Evolutionary conservation across 1,139 yeast species (phyloP).

Genomic region (Debaryomyces psychrophilus): DNA sequence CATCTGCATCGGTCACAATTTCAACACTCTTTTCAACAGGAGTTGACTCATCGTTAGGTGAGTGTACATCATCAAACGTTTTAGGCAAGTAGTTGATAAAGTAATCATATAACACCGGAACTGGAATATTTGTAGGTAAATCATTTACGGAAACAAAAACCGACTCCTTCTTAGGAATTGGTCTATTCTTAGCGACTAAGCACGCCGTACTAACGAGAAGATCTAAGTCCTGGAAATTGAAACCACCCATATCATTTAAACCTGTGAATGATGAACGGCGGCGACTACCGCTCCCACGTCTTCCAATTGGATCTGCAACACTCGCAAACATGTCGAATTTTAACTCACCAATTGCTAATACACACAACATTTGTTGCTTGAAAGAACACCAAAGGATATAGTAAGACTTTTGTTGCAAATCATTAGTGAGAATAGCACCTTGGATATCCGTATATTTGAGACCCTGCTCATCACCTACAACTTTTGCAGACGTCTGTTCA

Average conservation of each 20-base stretch:
- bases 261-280: constrained; percentile 44
- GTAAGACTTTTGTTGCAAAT: constrained; percentile 40
- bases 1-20: constrained; percentile 27
- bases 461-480: constrained; percentile 10
- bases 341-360: constrained; percentile 44
- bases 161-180: constrained; percentile 17
- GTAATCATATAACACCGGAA: constrained; percentile 42
- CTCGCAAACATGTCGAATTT: constrained; percentile 29
- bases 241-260: constrained; percentile 45
- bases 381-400: constrained; percentile 39
- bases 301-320: constrained; percentile 24
- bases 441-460: constrained; percentile 27
- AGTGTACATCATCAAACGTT: constrained; percentile 19
- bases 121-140: constrained; percentile 40
- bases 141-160: constrained; percentile 34
- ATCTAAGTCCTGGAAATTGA: constrained; percentile 47
- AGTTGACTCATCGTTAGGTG: constrained; percentile 14
- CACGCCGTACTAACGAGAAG: constrained; percentile 38
- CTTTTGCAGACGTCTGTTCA: constrained; percentile 3
- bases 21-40: constrained; percentile 23
- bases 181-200: constrained; percentile 30
- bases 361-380: constrained; percentile 24
- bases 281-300: constrained; percentile 24
- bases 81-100: constrained; percentile 39
- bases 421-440: constrained; percentile 47